Conservation (phyloP, 1,139 yeast species). For the Protomyces gravidus region DNA sequence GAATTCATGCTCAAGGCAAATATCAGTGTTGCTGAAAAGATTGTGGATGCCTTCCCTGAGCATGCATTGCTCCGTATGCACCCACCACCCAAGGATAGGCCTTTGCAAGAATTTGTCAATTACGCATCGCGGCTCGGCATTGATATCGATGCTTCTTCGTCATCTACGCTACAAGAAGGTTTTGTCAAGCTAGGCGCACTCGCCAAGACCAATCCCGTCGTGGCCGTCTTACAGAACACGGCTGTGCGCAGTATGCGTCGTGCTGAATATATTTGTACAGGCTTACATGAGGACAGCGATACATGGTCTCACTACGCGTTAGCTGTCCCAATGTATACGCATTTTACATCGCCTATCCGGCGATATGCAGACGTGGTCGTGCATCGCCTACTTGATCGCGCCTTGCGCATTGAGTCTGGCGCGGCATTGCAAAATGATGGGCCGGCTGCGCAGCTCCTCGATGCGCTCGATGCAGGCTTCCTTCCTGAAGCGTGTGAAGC, state of each 20-base stretch:
- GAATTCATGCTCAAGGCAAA: constrained; percentile 82
- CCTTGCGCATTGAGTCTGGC: constrained; percentile 47
- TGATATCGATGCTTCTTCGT: constrained; percentile 66
- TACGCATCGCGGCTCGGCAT: constrained; percentile 58
- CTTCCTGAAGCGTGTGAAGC: constrained; percentile 18
- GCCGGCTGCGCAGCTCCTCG: not conserved
- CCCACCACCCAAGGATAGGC: constrained; percentile 74
- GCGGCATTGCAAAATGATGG: constrained; percentile 29
- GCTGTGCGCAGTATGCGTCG: constrained; percentile 77
- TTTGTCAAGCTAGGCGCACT: constrained; percentile 58
- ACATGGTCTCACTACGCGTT: constrained; percentile 68
- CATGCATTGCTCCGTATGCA: constrained; percentile 82
- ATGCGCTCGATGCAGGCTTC: not conserved
- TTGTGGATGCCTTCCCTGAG: constrained; percentile 74
- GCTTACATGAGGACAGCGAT: constrained; percentile 73
- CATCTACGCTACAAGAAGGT: constrained; percentile 70
- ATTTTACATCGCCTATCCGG: constrained; percentile 90
- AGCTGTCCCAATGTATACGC: constrained; percentile 82
- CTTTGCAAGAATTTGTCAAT: constrained; percentile 72
- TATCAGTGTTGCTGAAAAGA: constrained; percentile 75
- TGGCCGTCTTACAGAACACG: constrained; percentile 74
- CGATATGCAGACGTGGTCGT: constrained; percentile 90
- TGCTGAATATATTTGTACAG: constrained; percentile 85
- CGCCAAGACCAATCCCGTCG: constrained; percentile 43
- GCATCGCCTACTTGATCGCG: constrained; percentile 79